Evolutionary conservation across 2,329 filamentous ascomycete species (phyloP).

Genomic region (Thielaviopsis euricoi): DNA sequence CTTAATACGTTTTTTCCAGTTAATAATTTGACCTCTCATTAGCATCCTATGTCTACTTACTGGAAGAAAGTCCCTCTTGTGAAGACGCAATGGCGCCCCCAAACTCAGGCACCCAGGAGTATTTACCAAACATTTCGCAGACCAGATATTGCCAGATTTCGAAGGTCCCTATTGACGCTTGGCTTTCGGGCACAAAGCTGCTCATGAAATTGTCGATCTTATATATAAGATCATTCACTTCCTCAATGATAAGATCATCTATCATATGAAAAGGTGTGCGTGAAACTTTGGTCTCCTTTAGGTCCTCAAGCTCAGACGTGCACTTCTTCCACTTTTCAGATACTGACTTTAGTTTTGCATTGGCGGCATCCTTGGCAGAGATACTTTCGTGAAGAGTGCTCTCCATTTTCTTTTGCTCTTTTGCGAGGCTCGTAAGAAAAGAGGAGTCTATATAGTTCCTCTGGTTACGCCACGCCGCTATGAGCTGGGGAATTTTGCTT

Average conservation of each 20-base stretch:
- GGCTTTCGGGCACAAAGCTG: background rate
- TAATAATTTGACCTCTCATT: background rate
- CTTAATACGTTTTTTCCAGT: background rate
- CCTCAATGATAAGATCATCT: background rate
- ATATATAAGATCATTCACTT: background rate
- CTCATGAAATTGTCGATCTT: background rate
- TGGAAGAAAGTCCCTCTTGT: background rate
- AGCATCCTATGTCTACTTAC: background rate
- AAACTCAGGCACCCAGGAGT: background rate
- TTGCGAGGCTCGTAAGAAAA: background rate
- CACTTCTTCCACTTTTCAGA: background rate
- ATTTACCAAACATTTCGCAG: background rate
- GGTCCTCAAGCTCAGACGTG: background rate
- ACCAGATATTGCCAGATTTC: background rate
- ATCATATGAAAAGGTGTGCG: background rate
- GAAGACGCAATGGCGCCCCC: background rate
- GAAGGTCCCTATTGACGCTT: background rate
- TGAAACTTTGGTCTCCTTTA: background rate
- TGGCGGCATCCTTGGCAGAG: background rate
- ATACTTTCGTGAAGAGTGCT: background rate
- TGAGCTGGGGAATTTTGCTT: no score
- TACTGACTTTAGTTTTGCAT: background rate
- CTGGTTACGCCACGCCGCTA: no score
- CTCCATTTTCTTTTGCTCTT: background rate
- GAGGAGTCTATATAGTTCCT: no score